A percentile compares a stretch with the other conserved stretches of the same genome.
phyloP scores from a whole-genome alignment of 1,284 basidiomycete genomes.

The Trametes polyzona region DNA sequence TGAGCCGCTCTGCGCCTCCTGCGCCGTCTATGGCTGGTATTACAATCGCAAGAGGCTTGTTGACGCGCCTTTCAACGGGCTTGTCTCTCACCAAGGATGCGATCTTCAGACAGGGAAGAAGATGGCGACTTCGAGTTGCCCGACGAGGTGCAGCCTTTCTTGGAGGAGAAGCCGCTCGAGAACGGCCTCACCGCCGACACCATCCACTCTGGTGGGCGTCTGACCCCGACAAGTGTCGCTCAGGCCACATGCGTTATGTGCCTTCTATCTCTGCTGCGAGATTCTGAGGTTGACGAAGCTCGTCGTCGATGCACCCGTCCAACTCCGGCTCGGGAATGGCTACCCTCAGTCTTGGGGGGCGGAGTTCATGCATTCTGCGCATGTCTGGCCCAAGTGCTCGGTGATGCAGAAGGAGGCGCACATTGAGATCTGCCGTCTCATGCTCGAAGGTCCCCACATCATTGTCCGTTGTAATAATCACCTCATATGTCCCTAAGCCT shows the following conservation, averaged over 20 bases:
- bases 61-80: too few species aligned
- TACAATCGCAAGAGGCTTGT: too few species aligned
- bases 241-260: slow-evolving; percentile 93
- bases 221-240: slow-evolving; percentile 93
- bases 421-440: slow-evolving; percentile 94
- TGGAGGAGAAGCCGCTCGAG: slow-evolving; percentile 82
- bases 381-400: slow-evolving; percentile 99
- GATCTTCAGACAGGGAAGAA: slow-evolving; percentile 88
- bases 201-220: slow-evolving; percentile 98
- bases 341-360: slow-evolving; percentile 99
- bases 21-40: too few species aligned
- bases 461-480: too few species aligned
- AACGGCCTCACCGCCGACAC: slow-evolving; percentile 95
- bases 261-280: slow-evolving; percentile 97
- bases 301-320: slow-evolving; percentile 98
- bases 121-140: slow-evolving; percentile 91
- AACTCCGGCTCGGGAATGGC: slow-evolving; percentile 97
- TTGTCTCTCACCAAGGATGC: slow-evolving; percentile 90
- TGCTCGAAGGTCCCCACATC: slow-evolving; percentile 96
- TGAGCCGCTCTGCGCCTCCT: too few species aligned
- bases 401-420: slow-evolving; percentile 99
- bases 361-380: slow-evolving; percentile 97
- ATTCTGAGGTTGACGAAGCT: slow-evolving; percentile 97
- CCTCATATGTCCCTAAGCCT: too few species aligned
- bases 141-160: slow-evolving; percentile 82